Evolutionary conservation across 1,139 yeast species (phyloP).

Genomic region (Pichia sp.): DNA sequence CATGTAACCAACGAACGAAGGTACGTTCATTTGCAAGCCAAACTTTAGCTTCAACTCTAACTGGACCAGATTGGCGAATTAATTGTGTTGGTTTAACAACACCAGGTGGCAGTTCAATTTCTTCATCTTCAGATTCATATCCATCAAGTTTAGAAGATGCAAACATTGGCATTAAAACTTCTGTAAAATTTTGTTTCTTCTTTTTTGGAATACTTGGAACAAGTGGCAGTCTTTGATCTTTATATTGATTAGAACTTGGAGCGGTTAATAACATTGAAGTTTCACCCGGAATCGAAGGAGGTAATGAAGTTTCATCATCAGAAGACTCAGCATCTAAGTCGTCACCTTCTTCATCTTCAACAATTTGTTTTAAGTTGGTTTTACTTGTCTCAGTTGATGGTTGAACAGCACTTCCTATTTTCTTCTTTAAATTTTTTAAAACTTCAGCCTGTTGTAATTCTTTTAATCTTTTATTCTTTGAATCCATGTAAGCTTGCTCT

Average conservation of each 20-base stretch:
- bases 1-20: constrained; percentile 90
- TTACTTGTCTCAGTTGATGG: constrained; percentile 20
- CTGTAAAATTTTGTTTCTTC: constrained; percentile 18
- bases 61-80: constrained; percentile 84
- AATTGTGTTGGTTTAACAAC: constrained; percentile 73
- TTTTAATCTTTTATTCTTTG: constrained; percentile 24
- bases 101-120: constrained; percentile 80
- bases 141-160: constrained; percentile 29
- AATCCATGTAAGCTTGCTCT: constrained; percentile 52
- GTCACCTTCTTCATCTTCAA: constrained; percentile 26
- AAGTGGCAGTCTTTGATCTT: constrained; percentile 12
- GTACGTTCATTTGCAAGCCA: constrained; percentile 99
- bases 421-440: constrained; percentile 28
- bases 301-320: constrained; percentile 38
- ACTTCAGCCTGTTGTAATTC: constrained; percentile 28
- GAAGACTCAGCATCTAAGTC: constrained; percentile 35
- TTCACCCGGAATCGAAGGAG: constrained; percentile 13
- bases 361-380: constrained; percentile 25
- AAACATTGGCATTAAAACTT: constrained; percentile 28
- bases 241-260: constrained; percentile 5
- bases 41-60: constrained; percentile 92
- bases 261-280: constrained; percentile 3
- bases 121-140: constrained; percentile 83
- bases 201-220: constrained; percentile 16
- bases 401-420: constrained; percentile 23